Evolutionary conservation across 805 yeast genomes (phyloP), one percentile per base, ranked within the genome.

Genomic region (Teunomyces barrocoloradensis): DNA sequence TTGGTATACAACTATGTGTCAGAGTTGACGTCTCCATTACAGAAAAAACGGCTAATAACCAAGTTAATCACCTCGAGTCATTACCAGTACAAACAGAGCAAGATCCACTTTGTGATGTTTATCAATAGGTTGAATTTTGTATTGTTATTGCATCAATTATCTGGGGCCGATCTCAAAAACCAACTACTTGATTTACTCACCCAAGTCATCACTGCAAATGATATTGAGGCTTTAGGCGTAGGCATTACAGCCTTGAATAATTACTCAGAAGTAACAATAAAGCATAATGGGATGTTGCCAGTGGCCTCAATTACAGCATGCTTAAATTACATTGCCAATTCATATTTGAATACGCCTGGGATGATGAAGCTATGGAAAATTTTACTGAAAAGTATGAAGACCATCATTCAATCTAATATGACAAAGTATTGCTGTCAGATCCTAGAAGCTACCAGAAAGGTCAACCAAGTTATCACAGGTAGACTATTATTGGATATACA

Each of bases 11-110:
- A 48, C 25, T 69, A 60, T 52, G 55, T 67, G 3, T 64, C 71
- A 1, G 63, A 60, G 3, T 21, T 55, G 60, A 2, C 39, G 46
- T 17, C 47, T 45, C 17, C 53, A 49, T 32, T 59, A 53, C 44
- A 60, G 54, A 43, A 68, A 56, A 60, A 60, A 36, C 59, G 65
- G 42, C 53, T 73, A 21, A 57, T 68, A 1, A 63, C 69, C 6
- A 72, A 73, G 47, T 50, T 73, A 30, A 58, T 71, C 30, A 65
- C 69, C 0, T 69, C 77, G 1, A 71, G 76, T 44, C 66, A 63
- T 38, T 71, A 59, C 40, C 59, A 53, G 3, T 71, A 68, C 43
- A 57, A 57, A 23, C 57, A 55, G 17, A 66, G 60, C 9, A 56
- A 56, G 43, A 53, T 48, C 6, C 62, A 64, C 41, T 61, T 57